Base-by-base conservation (phyloP, 2,329 filamentous ascomycete genomes). In the Cryphonectria nitschkei region DNA sequence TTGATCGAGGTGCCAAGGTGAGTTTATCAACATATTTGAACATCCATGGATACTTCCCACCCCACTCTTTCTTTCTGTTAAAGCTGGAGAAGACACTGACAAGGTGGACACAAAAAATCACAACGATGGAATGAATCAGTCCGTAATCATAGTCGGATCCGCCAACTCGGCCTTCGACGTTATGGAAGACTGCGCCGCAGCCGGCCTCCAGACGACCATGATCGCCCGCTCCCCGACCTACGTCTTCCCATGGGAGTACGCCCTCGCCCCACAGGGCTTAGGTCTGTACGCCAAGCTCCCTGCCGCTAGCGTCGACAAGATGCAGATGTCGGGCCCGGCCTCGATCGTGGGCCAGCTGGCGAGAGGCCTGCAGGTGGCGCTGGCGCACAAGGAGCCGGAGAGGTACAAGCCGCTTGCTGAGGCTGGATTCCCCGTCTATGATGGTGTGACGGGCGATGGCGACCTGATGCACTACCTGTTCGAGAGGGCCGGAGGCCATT, bases 81-180 rank as follows among this genome's bases (percentile, higher is more conserved):
- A 39, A 39, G 8, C 2, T 2, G 11, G 26, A 16, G 32, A 22
- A 46, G 7, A 46, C 52, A n/a, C 46, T 19, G n/a, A n/a, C 60
- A 50, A 41, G 50, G 5, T 22, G 43, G 7, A 22, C 5, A 16
- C 9, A 7, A 1, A 29, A 1, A 29, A 68, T 34, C 34, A 34
- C 34, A 34, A 34, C 34, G 34, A 26, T 9, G 43, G 2, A 13
- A 0, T 16, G 7, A 2, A 39, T 2, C 34, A 68, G 77, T 76
- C 78, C 1, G 79, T 79, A 14, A 61, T 78, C 14, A 74, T 82
- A 9, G 75, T 82, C 43, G 82, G 82, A 26, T 81, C 82, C 1
- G 81, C 80, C n/a, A 83, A 83, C 70, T 81, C 80, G 1, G 82
- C 80, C 7, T 84, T 84, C 65, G 81, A 84, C 74, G 74, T 82